These are phyloP conservation scores for Podospora didyma DNA, from an alignment of 495 filamentous ascomycete species.

Conservation along the genomic window DNA sequence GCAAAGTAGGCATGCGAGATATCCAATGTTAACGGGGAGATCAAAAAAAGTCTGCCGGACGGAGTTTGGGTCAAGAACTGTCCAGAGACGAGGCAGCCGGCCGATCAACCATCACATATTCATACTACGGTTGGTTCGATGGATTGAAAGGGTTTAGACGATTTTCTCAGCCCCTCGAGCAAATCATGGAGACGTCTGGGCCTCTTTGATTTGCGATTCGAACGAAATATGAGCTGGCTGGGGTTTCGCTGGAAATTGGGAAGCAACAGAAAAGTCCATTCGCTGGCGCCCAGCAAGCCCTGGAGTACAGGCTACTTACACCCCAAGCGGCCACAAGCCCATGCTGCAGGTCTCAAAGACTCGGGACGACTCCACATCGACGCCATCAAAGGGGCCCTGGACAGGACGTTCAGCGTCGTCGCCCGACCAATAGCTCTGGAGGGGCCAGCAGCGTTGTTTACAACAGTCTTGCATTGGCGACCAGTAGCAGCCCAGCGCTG, in stretches of 20 bases:
- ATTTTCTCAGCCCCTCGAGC: conserved; percentile 21
- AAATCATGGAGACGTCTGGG: conserved; percentile 18
- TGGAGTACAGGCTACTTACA: conserved; percentile 1
- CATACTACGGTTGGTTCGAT: conserved; percentile 8
- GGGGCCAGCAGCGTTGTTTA: conserved; percentile 16
- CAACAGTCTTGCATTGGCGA: conserved; percentile 10
- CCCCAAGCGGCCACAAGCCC: neutral
- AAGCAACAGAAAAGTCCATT: conserved; percentile 20
- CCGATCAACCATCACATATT: conserved; percentile 14
- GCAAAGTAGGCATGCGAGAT: too few species aligned
- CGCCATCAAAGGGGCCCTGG: neutral
- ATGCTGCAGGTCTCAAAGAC: conserved; percentile 4
- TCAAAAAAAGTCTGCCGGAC: neutral
- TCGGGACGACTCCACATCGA: neutral
- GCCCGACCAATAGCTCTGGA: conserved; percentile 11
- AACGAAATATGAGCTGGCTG: conserved; percentile 30
- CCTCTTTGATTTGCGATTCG: conserved; percentile 23
- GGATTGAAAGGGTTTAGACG: conserved; percentile 31
- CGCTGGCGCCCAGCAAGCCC: conserved; percentile 7
- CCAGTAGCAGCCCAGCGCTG: conserved; percentile 14
- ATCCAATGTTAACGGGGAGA: neutral
- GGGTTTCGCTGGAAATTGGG: conserved; percentile 28
- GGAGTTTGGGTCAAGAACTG: conserved; percentile 14
- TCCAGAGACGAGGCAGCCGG: conserved; percentile 10
- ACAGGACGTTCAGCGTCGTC: conserved; percentile 7